Conservation (phyloP, 371 early-diverging fungal genomes). For the Apophysomyces elegans region DNA sequence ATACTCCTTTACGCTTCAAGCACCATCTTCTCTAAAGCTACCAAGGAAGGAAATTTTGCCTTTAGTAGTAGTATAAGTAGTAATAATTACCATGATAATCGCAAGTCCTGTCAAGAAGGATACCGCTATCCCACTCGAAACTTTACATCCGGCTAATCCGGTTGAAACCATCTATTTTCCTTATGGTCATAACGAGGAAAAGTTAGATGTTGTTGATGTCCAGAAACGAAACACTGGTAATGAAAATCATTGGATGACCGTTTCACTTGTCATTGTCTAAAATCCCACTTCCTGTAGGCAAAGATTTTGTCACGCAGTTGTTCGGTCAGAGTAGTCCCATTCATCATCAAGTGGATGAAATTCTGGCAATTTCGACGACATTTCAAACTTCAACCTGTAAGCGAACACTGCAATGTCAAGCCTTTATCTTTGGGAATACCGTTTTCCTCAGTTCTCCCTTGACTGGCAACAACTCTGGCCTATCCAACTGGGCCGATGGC, state of each 20-base stretch:
- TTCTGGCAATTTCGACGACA: conserved; percentile 32
- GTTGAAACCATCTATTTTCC: conserved; percentile 16
- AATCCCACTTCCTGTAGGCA: background rate
- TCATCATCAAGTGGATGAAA: conserved; percentile 33
- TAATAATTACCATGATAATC: conserved; percentile 49
- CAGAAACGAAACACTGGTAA: conserved; percentile 19
- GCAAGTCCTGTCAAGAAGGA: conserved; percentile 49
- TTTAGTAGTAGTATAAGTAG: conserved; percentile 42
- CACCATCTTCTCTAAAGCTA: conserved; percentile 59
- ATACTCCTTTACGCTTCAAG: conserved; percentile 59
- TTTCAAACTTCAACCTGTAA: conserved; percentile 15
- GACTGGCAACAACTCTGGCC: conserved; percentile 28
- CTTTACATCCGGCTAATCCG: conserved; percentile 24
- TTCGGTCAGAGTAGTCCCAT: conserved; percentile 36
- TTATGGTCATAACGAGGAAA: conserved; percentile 17
- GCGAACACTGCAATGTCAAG: conserved; percentile 40
- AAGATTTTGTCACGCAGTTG: conserved; percentile 39
- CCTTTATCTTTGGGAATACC: conserved; percentile 47
- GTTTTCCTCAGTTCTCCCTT: conserved; percentile 48
- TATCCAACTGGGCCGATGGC: conserved; percentile 43
- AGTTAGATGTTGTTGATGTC: conserved; percentile 14
- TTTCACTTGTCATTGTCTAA: background rate
- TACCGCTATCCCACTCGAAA: conserved; percentile 47
- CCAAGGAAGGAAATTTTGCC: conserved; percentile 53
- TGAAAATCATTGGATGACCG: background rate